Evolutionary conservation across 2,329 filamentous ascomycete species (phyloP).

Genomic region (Ceratocystis colombiana): DNA sequence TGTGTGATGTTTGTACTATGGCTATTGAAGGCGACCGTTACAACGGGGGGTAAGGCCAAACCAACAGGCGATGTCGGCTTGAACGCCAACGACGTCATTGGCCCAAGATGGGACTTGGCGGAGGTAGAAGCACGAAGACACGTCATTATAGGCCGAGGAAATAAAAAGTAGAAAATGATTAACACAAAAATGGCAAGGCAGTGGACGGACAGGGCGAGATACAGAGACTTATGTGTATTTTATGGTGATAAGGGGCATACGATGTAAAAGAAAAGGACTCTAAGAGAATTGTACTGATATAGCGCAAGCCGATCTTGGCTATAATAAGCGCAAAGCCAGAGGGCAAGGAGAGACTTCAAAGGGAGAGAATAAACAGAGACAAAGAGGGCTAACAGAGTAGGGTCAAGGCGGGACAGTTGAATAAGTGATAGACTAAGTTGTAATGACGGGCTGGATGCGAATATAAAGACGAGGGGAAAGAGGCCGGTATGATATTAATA

Average conservation of each 20-base stretch:
- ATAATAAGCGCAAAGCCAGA: conserved; percentile 6
- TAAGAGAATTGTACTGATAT: neutral
- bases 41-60: neutral
- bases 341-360: neutral
- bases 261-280: neutral
- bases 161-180: conserved; percentile 4
- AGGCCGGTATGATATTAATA: neutral
- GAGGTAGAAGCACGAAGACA: conserved; percentile 16
- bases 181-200: neutral
- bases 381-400: neutral
- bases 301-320: neutral
- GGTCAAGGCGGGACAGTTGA: neutral
- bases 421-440: neutral
- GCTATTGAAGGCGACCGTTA: neutral
- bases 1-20: neutral
- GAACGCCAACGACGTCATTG: conserved; percentile 19
- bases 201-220: neutral
- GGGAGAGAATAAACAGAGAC: conserved; percentile 4
- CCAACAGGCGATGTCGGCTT: neutral
- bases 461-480: neutral
- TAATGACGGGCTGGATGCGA: neutral
- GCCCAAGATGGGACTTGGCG: neutral
- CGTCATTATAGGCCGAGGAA: conserved; percentile 14
- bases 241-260: neutral
- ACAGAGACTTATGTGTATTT: neutral